Evolutionary conservation across 768 basidiomycete species (phyloP), one percentile per base, ranked within the genome.

Genomic region (Nidula microcarpa): DNA sequence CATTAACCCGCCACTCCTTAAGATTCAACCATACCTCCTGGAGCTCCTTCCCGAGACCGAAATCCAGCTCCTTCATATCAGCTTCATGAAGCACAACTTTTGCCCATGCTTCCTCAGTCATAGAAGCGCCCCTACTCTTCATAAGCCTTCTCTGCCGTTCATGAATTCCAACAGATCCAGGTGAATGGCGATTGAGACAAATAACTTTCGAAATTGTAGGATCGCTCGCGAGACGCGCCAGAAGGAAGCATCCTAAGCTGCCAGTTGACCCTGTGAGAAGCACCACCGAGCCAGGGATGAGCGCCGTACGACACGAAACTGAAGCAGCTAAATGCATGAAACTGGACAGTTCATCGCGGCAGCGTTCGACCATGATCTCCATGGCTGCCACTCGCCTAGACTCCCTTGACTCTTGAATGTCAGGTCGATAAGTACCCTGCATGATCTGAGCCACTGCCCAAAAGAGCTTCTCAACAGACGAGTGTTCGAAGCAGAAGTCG

Each of bases 261-360:
- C 71, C 73, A 7, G 73, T 72, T 2, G 73, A 72, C 45, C 73
- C 73, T 1, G 72, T 74, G 46, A 74, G 51, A 3, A 74, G 54
- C 10, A 71, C 64, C 11, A 68, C 64, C 33, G 49, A 51, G 2
- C 53, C 48, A 47, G 45, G 13, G 48, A 13, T 49, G 48, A 2
- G 1, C 33, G 48, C 14, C 5, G 3, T 14, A 13, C 16, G 44
- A 10, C 16, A 11, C 45, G 13, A 14, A 32, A 6, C 16, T 17
- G 13, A 11, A 17, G 45, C 45, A 47, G 30, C 16, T 3, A 47
- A 23, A 23, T 47, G n/a, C n/a, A 14, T 23, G 47, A 39, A 60
- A 9, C 49, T 49, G 17, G 47, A 16, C 5, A 60, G 57, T 36
- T 60, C 55, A 33, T 41, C 53, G 18, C 11, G 49, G 43, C 68